Evolutionary conservation across 441 rosid species (phyloP).

Genomic region (Adansonia rubrostipa): DNA sequence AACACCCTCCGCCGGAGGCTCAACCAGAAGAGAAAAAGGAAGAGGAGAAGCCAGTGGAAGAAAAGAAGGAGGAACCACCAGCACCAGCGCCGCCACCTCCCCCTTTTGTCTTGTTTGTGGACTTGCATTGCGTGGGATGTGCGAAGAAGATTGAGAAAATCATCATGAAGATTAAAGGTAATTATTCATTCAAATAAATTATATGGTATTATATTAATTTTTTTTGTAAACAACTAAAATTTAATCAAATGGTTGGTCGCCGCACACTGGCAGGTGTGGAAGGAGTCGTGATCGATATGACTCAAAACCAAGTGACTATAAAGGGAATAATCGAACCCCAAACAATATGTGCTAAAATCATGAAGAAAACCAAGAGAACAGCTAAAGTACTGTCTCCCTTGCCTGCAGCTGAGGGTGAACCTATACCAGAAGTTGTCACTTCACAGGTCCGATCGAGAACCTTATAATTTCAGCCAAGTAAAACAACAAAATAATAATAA

Average conservation of each 20-base stretch:
- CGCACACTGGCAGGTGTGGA: constrained; percentile 60
- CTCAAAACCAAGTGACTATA: constrained; percentile 68
- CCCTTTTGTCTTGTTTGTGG: constrained; percentile 69
- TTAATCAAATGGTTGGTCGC: neutral
- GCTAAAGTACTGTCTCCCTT: constrained; percentile 76
- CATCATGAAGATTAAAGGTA: constrained; percentile 77
- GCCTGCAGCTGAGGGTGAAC: constrained; percentile 72
- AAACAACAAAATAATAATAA: no score
- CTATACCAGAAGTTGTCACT: constrained; percentile 65
- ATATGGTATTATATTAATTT: neutral
- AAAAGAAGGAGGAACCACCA: constrained; percentile 41
- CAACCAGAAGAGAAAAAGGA: constrained; percentile 37
- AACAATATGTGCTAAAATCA: constrained; percentile 72
- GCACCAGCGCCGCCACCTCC: constrained; percentile 52
- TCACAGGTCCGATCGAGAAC: constrained; percentile 51
- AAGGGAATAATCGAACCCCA: constrained; percentile 81
- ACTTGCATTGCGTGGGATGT: constrained; percentile 93
- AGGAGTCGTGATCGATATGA: constrained; percentile 72
- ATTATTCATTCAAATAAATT: neutral
- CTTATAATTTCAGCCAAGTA: neutral
- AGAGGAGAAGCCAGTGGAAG: constrained; percentile 46
- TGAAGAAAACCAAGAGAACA: constrained; percentile 73
- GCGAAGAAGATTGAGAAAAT: constrained; percentile 84
- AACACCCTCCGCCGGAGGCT: constrained; percentile 35
- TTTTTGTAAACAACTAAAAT: neutral